phyloP scores from a whole-genome alignment of 202 grass and related monocot species.

The Digitaria exilis region DNA sequence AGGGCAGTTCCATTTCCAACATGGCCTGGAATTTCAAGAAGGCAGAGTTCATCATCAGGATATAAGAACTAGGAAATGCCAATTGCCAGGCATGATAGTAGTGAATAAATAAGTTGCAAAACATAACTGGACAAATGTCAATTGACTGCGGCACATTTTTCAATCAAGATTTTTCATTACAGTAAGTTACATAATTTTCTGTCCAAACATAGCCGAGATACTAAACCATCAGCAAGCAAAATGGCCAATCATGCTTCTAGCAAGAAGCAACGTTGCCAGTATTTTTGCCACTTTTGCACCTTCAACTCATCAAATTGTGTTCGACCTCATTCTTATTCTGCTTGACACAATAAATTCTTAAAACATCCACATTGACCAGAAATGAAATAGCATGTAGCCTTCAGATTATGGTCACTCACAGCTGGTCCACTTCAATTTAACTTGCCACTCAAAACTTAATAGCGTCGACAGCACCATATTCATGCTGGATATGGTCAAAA shows the following conservation, averaged over 20 bases:
- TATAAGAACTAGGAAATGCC: neutral
- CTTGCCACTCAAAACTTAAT: too few species aligned
- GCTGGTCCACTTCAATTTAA: neutral
- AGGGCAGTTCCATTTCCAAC: conserved; percentile 46
- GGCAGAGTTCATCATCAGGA: neutral
- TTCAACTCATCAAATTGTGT: too few species aligned
- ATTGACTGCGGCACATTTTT: neutral
- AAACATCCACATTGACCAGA: too few species aligned
- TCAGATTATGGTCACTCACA: neutral
- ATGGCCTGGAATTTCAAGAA: conserved; percentile 37
- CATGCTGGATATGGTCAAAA: too few species aligned
- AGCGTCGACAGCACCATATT: neutral
- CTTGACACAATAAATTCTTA: too few species aligned
- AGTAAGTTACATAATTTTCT: too few species aligned
- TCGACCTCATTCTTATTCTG: too few species aligned
- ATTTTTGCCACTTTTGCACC: neutral
- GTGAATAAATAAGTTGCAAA: neutral
- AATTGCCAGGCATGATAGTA: neutral
- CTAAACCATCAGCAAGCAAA: too few species aligned
- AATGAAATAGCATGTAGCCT: too few species aligned
- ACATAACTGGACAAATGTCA: neutral
- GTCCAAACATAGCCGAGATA: too few species aligned
- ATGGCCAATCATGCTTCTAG: too few species aligned
- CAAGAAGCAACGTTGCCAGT: neutral
- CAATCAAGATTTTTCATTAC: too few species aligned